phyloP scores from a whole-genome alignment of 192 early-diverging fungal species.

The Coemansia sp. region DNA sequence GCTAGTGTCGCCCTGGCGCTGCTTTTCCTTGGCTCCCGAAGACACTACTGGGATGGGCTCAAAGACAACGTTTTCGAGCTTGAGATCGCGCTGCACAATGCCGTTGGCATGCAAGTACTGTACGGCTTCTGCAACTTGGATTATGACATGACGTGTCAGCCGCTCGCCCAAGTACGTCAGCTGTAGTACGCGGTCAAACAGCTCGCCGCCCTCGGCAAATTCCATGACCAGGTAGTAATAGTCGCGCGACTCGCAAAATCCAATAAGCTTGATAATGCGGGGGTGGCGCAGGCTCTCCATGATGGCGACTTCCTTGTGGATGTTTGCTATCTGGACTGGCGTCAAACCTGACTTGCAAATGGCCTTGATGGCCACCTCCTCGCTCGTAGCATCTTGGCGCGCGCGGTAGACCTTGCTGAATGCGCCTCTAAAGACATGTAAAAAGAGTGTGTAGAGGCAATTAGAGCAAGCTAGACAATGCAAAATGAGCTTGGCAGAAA shows the following conservation, averaged over 20 bases:
- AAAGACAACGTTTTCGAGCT: constrained; percentile 89
- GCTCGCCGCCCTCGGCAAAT: constrained; percentile 83
- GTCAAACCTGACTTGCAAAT: constrained; percentile 74
- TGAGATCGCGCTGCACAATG: constrained; percentile 91
- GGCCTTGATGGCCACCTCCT: constrained; percentile 82
- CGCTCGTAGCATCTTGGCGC: constrained; percentile 46
- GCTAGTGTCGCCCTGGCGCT: constrained; percentile 57
- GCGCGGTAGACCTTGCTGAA: constrained; percentile 86
- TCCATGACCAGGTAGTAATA: constrained; percentile 80
- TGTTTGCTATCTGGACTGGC: constrained; percentile 73
- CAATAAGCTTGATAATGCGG: constrained; percentile 73
- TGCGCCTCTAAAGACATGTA: constrained; percentile 63
- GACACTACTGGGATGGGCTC: constrained; percentile 66
- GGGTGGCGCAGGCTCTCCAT: constrained; percentile 76
- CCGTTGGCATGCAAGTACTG: constrained; percentile 83
- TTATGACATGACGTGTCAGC: constrained; percentile 76
- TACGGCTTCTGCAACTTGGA: constrained; percentile 83
- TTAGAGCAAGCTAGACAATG: neutral
- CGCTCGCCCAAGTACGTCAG: constrained; percentile 80
- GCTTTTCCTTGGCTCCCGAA: constrained; percentile 45
- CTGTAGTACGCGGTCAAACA: constrained; percentile 84
- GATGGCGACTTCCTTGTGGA: constrained; percentile 85
- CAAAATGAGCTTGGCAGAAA: neutral
- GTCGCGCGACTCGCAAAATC: constrained; percentile 74
- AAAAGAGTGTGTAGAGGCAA: neutral